phyloP scores from a whole-genome alignment of 2,329 filamentous ascomycete genomes.

The Fusarium buxicola region DNA sequence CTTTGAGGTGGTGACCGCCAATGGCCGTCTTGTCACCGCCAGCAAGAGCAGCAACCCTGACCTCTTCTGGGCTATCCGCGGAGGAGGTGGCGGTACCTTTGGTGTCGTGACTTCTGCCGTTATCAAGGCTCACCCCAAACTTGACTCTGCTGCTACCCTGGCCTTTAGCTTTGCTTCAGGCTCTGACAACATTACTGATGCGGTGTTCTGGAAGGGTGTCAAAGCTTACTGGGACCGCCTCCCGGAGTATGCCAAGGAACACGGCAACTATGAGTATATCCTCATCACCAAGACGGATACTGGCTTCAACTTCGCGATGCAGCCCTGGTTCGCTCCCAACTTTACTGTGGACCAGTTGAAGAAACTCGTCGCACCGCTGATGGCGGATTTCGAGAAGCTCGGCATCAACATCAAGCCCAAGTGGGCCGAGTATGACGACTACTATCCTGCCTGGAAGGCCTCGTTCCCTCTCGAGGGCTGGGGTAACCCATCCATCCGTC shows the following conservation, averaged over 20 bases:
- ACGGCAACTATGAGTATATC: slow-evolving; percentile 45
- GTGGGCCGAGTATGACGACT: slow-evolving; percentile 42
- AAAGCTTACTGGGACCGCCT: slow-evolving; percentile 41
- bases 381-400: slow-evolving; percentile 46
- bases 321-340: slow-evolving; percentile 45
- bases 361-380: slow-evolving; percentile 52
- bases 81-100: slow-evolving; percentile 64
- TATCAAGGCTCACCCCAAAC: slow-evolving; percentile 50
- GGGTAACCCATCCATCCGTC: slow-evolving; percentile 44
- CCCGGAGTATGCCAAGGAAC: slow-evolving; percentile 39
- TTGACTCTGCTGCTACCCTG: slow-evolving; percentile 47
- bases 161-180: slow-evolving; percentile 44
- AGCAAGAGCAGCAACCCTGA: slow-evolving; percentile 58
- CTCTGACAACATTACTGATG: slow-evolving; percentile 33
- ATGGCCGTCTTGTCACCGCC: slow-evolving; percentile 61
- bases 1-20: slow-evolving; percentile 64
- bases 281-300: slow-evolving; percentile 39
- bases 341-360: slow-evolving; percentile 14
- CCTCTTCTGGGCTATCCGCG: slow-evolving; percentile 70
- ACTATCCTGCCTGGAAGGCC: slow-evolving; percentile 43
- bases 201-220: slow-evolving; percentile 47
- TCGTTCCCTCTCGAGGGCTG: slow-evolving; percentile 42
- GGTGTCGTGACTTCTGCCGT: slow-evolving; percentile 57
- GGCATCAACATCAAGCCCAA: slow-evolving; percentile 45
- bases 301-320: slow-evolving; percentile 49